Evolutionary conservation across 2,329 filamentous ascomycete genomes (phyloP).

Genomic region (Phaeophleospora eucalypticola): DNA sequence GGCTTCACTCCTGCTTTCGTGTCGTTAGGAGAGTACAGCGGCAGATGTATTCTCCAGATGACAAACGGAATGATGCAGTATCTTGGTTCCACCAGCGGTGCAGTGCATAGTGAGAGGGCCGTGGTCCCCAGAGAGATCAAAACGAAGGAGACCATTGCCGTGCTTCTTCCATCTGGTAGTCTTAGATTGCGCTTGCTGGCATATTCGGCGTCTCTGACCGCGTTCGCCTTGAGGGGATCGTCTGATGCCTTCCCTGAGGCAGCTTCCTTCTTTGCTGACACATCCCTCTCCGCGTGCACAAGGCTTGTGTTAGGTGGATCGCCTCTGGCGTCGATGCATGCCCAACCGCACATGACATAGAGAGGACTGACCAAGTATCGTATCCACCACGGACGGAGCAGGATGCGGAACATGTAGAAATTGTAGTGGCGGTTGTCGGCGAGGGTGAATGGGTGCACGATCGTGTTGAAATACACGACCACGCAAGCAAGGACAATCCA

Average conservation of each 20-base stretch:
- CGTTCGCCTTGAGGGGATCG: slow-evolving; percentile 7
- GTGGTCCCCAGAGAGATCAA: slow-evolving; percentile 66
- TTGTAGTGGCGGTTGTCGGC: slow-evolving; percentile 97
- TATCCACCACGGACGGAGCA: slow-evolving; percentile 50
- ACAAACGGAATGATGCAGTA: slow-evolving; percentile 97
- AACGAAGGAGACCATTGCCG: slow-evolving; percentile 47
- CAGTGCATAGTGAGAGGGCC: slow-evolving; percentile 73
- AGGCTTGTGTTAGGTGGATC: slow-evolving; percentile 28
- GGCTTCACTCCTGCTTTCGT: slow-evolving; percentile 2
- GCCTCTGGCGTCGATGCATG: slow-evolving; percentile 58
- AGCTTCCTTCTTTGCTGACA: not conserved
- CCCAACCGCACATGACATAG: slow-evolving; percentile 68
- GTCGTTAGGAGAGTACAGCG: slow-evolving; percentile 37
- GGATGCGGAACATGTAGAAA: slow-evolving; percentile 89
- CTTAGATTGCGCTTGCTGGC: slow-evolving; percentile 9
- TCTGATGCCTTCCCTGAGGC: not conserved
- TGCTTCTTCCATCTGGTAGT: slow-evolving; percentile 25
- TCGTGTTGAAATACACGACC: slow-evolving; percentile 75
- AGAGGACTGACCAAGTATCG: slow-evolving; percentile 56
- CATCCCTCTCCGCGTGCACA: slow-evolving; percentile 2
- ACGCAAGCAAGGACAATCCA: slow-evolving; percentile 42
- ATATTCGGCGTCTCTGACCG: slow-evolving; percentile 3
- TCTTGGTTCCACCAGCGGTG: slow-evolving; percentile 87
- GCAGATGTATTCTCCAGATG: slow-evolving; percentile 80
- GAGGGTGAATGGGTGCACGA: slow-evolving; percentile 90